Evolutionary conservation across 108 stramenopile genomes (phyloP).

Genomic region (Bacterosira constricta): DNA sequence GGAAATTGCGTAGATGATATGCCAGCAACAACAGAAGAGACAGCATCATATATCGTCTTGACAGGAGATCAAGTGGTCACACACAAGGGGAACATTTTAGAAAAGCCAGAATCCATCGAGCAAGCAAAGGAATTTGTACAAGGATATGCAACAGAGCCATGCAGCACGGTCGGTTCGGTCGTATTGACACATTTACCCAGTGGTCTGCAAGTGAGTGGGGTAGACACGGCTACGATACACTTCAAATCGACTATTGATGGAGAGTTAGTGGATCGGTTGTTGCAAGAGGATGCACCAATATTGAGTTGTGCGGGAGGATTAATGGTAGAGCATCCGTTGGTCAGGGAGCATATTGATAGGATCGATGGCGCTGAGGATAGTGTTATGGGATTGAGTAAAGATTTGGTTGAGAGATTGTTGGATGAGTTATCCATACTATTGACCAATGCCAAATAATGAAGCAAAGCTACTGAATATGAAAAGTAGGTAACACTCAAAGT

Average conservation of each 20-base stretch:
- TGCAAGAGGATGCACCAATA: conserved; percentile 66
- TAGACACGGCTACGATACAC: conserved; percentile 79
- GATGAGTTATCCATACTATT: conserved; percentile 13
- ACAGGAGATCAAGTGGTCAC: conserved; percentile 89
- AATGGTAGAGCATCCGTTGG: conserved; percentile 88
- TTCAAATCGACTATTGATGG: conserved; percentile 49
- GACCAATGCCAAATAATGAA: not conserved
- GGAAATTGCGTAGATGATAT: conserved; percentile 51
- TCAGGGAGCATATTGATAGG: conserved; percentile 56
- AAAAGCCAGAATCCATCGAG: conserved; percentile 73
- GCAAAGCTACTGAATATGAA: not conserved
- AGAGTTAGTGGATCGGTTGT: conserved; percentile 64
- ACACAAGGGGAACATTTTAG: conserved; percentile 65
- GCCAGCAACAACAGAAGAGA: not conserved
- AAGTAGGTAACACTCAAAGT: too few species aligned
- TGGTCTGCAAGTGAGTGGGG: conserved; percentile 70
- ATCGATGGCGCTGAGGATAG: conserved; percentile 89
- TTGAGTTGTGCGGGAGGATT: conserved; percentile 82
- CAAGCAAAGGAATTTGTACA: conserved; percentile 71
- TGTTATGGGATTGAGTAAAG: conserved; percentile 72
- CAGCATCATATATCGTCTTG: conserved; percentile 53
- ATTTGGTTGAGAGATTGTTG: conserved; percentile 17
- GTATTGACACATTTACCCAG: conserved; percentile 73
- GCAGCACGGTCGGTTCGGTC: conserved; percentile 74
- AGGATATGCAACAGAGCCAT: conserved; percentile 61